Percentiles rank a stretch among this genome's conserved stretches.
phyloP scores from a whole-genome alignment of 306 rosid species.

The Aeschynomene evenia region DNA sequence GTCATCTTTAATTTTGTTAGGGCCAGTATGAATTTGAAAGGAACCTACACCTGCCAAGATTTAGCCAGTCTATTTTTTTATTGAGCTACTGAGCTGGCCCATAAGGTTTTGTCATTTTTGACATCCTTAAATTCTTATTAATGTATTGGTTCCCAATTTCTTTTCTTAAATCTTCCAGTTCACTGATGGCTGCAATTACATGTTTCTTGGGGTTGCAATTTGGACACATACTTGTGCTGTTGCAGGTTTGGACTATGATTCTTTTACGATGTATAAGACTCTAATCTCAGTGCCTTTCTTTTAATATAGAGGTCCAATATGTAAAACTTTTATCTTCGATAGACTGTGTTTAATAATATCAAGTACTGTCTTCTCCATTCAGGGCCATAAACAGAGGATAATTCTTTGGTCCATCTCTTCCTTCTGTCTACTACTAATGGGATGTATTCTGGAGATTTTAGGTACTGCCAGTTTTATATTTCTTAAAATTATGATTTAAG shows the following conservation, averaged over 20 bases:
- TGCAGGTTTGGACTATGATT: conserved; percentile 44
- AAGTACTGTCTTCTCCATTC: conserved; percentile 30
- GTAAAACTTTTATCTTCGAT: conserved; percentile 13
- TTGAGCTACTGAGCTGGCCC: not conserved
- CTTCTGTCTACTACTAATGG: conserved; percentile 49
- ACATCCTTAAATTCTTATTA: not conserved
- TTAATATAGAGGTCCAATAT: conserved; percentile 8
- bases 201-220: conserved; percentile 69
- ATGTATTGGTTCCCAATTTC: conserved; percentile 31
- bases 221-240: conserved; percentile 67
- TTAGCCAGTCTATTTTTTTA: conserved; percentile 11
- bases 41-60: not conserved
- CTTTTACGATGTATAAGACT: conserved; percentile 13
- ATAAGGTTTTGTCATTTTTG: conserved; percentile 6
- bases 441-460: conserved; percentile 54
- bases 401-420: conserved; percentile 54
- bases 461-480: conserved; percentile 44
- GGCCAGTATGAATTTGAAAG: not conserved
- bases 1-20: conserved; percentile 5
- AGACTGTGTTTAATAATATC: conserved; percentile 14
- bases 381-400: conserved; percentile 63
- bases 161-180: conserved; percentile 51
- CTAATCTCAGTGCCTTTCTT: not conserved
- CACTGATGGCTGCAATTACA: conserved; percentile 77
- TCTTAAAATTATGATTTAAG: conserved; percentile 2